Conservation (phyloP, 2,329 filamentous ascomycete species). For the Parasarocladium wereldwijsianum region DNA sequence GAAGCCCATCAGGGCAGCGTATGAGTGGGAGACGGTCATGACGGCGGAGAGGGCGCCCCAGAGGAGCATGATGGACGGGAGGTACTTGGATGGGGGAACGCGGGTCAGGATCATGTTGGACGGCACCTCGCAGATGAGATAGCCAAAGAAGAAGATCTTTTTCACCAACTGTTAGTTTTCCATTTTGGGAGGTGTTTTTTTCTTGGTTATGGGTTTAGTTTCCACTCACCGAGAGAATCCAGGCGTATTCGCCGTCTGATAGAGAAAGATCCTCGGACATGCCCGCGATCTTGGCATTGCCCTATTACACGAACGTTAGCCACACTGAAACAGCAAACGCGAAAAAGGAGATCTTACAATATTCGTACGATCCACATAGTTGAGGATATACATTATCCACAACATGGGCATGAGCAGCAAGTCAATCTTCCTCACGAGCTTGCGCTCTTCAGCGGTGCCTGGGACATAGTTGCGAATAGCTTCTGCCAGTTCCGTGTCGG, state of each 20-base stretch:
- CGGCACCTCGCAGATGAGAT: conserved; percentile 37
- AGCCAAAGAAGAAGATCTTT: conserved; percentile 40
- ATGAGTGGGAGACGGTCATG: conserved; percentile 33
- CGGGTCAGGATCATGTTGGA: conserved; percentile 37
- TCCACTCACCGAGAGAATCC: conserved; percentile 30
- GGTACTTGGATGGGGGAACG: conserved; percentile 32
- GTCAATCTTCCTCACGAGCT: conserved; percentile 19
- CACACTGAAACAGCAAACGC: no score
- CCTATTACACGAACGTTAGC: conserved; percentile 11
- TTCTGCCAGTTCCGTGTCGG: conserved; percentile 13
- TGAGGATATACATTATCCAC: conserved; percentile 31
- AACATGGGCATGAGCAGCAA: conserved; percentile 29
- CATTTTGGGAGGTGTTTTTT: no score
- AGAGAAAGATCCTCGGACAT: conserved; percentile 30
- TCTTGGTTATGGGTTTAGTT: no score
- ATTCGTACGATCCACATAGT: conserved; percentile 15
- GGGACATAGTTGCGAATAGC: conserved; percentile 14
- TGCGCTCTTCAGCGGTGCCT: conserved; percentile 9
- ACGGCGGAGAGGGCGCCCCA: conserved; percentile 25
- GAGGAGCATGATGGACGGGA: conserved; percentile 32
- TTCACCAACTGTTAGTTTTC: no score
- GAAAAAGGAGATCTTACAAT: no score
- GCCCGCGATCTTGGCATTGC: conserved; percentile 35
- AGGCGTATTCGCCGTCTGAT: conserved; percentile 31
- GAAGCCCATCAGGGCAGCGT: conserved; percentile 27